Evolutionary conservation across 352 stramenopile genomes (phyloP), one percentile per base, ranked within the genome.

Genomic region (Phytopythium oedochilum): DNA sequence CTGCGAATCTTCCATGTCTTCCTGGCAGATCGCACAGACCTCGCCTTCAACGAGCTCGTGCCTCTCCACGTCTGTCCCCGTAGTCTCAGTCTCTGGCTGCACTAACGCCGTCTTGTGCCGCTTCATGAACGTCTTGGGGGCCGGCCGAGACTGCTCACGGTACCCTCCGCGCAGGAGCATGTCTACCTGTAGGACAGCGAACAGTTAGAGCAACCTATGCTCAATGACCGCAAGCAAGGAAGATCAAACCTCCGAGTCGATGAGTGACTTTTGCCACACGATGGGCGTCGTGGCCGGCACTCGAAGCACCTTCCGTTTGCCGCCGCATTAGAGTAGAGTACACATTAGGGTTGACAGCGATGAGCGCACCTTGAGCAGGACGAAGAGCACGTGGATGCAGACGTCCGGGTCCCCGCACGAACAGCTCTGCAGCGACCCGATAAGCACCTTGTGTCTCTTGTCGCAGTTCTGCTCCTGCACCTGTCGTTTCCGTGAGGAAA

Each of bases 201-300:
- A 28, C 22, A 34, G 25, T 39, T 15, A 14, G 20, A 20, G 12
- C 55, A 22, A 5, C 50, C 1, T 28, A 49, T 26, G 34, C 15
- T 36, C 8, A 55, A 26, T 14, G 31, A 39, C 18, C 20, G 45
- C 22, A 45, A 5, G 14, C 0, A 9, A 48, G 25, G 6, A 8
- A 4, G 3, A n/a, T n/a, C 29, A 3, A 29, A 86, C 79, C 75
- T 94, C 84, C 11, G 76, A 92, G 60, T 94, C 84, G 39, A 90
- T 79, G 25, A 94, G 66, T 8, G 84, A 92, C 54, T 91, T 88
- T 59, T 94, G 84, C 84, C 84, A 94, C 32, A 94, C 76, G 26
- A 92, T 64, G 5, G 84, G 76, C 22, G 66, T 82, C 12, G 78
- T 81, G 26, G 71, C 55, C 20, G 80, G 83, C 4, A 94, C 80